Percentiles rank a stretch among this genome's conserved stretches.
phyloP scores from a whole-genome alignment of 2,329 filamentous ascomycete genomes.

The Zymoseptoria pseudotritici region DNA sequence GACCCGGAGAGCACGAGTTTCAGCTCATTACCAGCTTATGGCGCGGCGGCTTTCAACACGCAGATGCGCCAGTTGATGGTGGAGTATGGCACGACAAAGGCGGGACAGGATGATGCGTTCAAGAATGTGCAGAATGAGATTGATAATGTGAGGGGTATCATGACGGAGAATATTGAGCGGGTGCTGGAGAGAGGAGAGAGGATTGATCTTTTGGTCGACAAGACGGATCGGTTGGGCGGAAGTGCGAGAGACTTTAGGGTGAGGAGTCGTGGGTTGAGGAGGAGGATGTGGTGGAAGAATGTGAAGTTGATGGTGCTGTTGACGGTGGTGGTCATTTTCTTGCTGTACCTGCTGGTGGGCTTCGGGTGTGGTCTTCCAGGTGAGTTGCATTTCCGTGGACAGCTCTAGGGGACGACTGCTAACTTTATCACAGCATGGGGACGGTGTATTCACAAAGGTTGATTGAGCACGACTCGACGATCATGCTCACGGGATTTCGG shows the following conservation, averaged over 20 bases:
- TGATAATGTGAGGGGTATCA: slow-evolving; percentile 82
- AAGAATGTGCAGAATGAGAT: slow-evolving; percentile 80
- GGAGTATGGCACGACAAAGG: slow-evolving; percentile 72
- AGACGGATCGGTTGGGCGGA: slow-evolving; percentile 86
- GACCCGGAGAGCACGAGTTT: slow-evolving; percentile 63
- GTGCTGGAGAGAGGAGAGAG: slow-evolving; percentile 84
- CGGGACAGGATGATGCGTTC: slow-evolving; percentile 72
- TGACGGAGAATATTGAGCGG: slow-evolving; percentile 90
- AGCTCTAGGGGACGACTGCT: neutral
- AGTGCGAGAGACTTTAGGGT: slow-evolving; percentile 87
- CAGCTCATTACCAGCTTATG: slow-evolving; percentile 73
- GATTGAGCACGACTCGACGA: neutral
- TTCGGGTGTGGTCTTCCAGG: slow-evolving; percentile 65
- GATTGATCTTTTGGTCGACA: slow-evolving; percentile 89
- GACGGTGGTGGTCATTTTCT: slow-evolving; percentile 62
- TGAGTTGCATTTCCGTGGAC: slow-evolving; percentile 20
- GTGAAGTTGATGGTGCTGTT: slow-evolving; percentile 84
- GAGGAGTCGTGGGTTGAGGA: slow-evolving; percentile 73
- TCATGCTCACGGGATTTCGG: neutral
- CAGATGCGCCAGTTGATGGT: slow-evolving; percentile 71
- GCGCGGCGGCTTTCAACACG: slow-evolving; percentile 78
- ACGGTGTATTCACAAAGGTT: slow-evolving; percentile 15
- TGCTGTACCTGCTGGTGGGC: slow-evolving; percentile 64
- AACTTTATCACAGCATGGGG: slow-evolving; percentile 18
- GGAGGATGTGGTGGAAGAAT: slow-evolving; percentile 99